Evolutionary conservation across 345 rosid species (phyloP), one percentile per base, ranked within the genome.

Genomic region (Dipteronia sinensis): DNA sequence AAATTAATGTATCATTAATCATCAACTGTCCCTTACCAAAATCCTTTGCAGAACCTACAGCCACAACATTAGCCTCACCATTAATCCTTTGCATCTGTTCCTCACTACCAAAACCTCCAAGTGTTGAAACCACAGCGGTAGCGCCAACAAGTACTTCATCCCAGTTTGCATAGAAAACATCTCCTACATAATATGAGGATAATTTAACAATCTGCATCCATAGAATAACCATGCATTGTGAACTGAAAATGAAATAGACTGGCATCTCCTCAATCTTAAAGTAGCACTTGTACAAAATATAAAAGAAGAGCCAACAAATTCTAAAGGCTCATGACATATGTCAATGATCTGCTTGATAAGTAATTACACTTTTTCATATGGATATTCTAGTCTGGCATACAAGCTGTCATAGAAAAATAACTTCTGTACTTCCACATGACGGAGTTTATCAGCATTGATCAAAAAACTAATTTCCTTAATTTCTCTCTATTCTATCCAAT

Each of bases 121-220:
- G 84, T 17, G 99, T 95, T 10, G 99, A 93, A 83, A 95, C 92
- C 55, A 93, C 94, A 3, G 96, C 88, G 74, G 94, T 95, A 67
- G 98, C 97, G 68, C 99, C 97, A 15, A 78, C 82, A 82, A 93
- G 93, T n/a, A 95, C 92, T 81, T 90, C 99, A 87, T 95, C 98
- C 98, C 98, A 95, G 73, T 92, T 91, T 65, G 84, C 83, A 67
- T 95, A 95, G 86, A 95, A 95, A 69, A 95, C 96, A 84, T 95
- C 99, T 67, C 98, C 99, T 93, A 75, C 81, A 83, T 25, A 46
- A 73, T 17, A 72, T 8, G 7, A 51, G 76, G 34, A 56, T 20
- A 64, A 80, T 67, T 40, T 61, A 63, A 62, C 25, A 76, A 42
- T 62, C 63, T 46, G 63, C 63, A 62, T 16, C 53, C 20, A 27